Conservation (phyloP, 257 asterid genomes). For the Jaltomata sinuosa region DNA sequence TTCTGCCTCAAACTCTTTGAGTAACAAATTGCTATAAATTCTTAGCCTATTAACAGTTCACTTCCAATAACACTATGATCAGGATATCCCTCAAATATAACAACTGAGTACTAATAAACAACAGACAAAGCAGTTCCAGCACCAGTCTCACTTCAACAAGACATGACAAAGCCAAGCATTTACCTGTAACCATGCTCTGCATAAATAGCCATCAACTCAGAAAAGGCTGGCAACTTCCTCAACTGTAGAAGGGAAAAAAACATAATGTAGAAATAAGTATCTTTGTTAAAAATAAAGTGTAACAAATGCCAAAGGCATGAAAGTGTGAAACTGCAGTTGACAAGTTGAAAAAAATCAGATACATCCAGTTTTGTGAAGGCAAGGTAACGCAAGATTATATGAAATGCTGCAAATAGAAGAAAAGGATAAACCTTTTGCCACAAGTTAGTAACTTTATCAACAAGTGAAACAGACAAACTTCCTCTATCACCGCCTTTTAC, state of each 20-base stretch:
- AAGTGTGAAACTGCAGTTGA: background rate
- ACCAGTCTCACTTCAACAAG: background rate
- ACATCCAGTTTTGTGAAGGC: background rate
- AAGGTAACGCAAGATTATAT: background rate
- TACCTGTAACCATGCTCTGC: constrained; percentile 77
- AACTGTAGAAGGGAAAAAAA: constrained; percentile 38
- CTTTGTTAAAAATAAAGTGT: background rate
- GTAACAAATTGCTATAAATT: background rate
- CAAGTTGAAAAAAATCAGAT: background rate
- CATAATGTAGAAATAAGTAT: constrained; percentile 8
- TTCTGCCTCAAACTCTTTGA: background rate
- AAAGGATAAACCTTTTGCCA: constrained; percentile 53
- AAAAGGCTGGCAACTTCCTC: constrained; percentile 62
- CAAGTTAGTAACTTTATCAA: constrained; percentile 40
- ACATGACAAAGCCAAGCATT: constrained; percentile 3
- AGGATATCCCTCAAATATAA: background rate
- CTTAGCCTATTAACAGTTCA: background rate
- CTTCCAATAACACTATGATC: background rate
- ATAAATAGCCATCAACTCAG: constrained; percentile 58
- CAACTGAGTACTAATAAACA: background rate
- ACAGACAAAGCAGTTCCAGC: background rate
- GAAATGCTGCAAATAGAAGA: background rate
- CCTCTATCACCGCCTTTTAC: constrained; percentile 54
- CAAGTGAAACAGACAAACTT: constrained; percentile 61
- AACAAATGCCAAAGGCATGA: background rate